Evolutionary conservation across 2,329 filamentous ascomycete species (phyloP).

Genomic region (Microthyrium microscopicum): DNA sequence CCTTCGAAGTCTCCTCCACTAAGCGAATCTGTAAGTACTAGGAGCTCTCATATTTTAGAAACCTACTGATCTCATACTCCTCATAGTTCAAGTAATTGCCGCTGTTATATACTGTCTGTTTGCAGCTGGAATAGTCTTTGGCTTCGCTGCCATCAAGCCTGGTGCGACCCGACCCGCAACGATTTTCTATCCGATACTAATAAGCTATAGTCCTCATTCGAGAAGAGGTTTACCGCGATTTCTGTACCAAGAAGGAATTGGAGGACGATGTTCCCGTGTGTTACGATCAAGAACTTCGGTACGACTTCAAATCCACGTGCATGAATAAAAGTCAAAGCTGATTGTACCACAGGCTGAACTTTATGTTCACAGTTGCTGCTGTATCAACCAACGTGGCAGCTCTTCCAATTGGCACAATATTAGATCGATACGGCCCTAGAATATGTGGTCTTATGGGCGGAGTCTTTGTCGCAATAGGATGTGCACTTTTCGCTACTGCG

Average conservation of each 20-base stretch:
- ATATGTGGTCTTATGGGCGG: slow-evolving; percentile 58
- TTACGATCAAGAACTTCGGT: slow-evolving; percentile 40
- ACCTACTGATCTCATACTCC: not conserved
- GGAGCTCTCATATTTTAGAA: not conserved
- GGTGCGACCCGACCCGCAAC: not conserved
- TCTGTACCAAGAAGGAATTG: slow-evolving; percentile 40
- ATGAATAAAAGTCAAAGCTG: not conserved
- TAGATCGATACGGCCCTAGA: slow-evolving; percentile 68
- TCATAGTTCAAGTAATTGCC: slow-evolving; percentile 47
- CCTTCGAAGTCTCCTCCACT: slow-evolving; percentile 37
- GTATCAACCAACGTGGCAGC: slow-evolving; percentile 79
- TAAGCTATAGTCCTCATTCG: slow-evolving; percentile 40
- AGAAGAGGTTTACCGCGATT: slow-evolving; percentile 53
- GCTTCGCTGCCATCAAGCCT: slow-evolving; percentile 72
- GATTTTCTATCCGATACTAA: not conserved
- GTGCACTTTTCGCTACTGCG: slow-evolving; percentile 55
- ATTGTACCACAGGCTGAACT: slow-evolving; percentile 43
- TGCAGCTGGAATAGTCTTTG: slow-evolving; percentile 65
- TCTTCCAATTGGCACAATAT: slow-evolving; percentile 66
- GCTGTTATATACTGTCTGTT: slow-evolving; percentile 61
- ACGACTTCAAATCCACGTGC: slow-evolving; percentile 8
- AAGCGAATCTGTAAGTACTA: slow-evolving; percentile 34
- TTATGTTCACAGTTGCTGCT: slow-evolving; percentile 86
- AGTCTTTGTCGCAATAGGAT: slow-evolving; percentile 50
- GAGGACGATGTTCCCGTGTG: slow-evolving; percentile 34